Evolutionary conservation across 1,284 basidiomycete genomes (phyloP).

Genomic region (Cystobasidiaceae sp.): DNA sequence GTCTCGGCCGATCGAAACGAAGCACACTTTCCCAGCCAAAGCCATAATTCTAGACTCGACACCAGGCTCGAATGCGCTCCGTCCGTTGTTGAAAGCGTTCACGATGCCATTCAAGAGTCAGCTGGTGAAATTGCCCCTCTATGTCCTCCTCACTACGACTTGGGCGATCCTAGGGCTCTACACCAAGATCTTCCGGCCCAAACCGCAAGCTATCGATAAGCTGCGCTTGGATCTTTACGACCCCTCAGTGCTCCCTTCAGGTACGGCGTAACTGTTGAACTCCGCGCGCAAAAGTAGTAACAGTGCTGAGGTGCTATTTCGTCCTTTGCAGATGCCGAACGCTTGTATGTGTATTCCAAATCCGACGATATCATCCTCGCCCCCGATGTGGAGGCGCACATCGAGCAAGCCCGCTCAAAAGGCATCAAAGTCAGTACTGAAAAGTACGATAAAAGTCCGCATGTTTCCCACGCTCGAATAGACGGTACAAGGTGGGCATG

Average conservation of each 20-base stretch:
- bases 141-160: not conserved
- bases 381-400: slow-evolving; percentile 19
- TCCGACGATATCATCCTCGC: slow-evolving; percentile 9
- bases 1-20: not conserved
- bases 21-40: slow-evolving; percentile 1
- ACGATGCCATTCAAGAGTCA: not conserved
- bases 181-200: not conserved
- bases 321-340: not conserved
- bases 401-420: not conserved
- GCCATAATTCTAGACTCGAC: slow-evolving; percentile 23
- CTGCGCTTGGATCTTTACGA: slow-evolving; percentile 7
- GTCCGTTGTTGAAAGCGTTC: slow-evolving; percentile 16
- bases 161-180: not conserved
- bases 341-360: slow-evolving; percentile 26
- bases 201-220: slow-evolving; percentile 5
- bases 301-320: no score
- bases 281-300: no score
- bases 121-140: not conserved
- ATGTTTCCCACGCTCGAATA: slow-evolving; percentile 26
- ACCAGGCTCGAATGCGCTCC: slow-evolving; percentile 11
- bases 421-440: not conserved
- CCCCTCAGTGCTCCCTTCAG: not conserved
- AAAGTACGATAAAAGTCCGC: slow-evolving; percentile 20
- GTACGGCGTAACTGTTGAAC: not conserved
- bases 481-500: slow-evolving; percentile 13